A percentile compares a stretch with the other conserved stretches of the same genome.
Evolutionary conservation across 1,284 basidiomycete genomes (phyloP).

Genomic region (Trichosporon sp.): DNA sequence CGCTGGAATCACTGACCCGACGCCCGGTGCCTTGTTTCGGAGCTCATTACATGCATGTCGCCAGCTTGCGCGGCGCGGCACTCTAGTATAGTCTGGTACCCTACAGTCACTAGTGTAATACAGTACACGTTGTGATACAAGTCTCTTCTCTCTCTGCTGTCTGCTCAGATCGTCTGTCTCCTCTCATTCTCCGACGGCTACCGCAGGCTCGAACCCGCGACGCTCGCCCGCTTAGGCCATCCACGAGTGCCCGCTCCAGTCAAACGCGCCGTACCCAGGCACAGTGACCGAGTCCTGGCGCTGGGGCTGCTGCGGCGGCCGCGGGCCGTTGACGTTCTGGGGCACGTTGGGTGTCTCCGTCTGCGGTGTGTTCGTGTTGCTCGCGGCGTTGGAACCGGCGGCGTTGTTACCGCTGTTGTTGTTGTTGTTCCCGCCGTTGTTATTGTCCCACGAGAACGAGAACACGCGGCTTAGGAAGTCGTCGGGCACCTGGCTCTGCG

Average conservation of each 20-base stretch:
- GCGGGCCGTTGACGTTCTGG: background rate
- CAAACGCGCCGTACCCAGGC: constrained; percentile 23
- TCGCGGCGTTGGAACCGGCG: background rate
- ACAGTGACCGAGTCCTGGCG: constrained; percentile 19
- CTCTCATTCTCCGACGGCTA: too few relatives aligned
- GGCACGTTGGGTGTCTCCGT: constrained; percentile 7
- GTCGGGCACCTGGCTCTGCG: constrained; percentile 31
- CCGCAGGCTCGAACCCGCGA: too few relatives aligned
- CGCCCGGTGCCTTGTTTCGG: background rate
- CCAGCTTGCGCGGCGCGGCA: background rate
- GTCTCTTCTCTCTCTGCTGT: background rate
- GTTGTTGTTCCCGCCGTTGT: constrained; percentile 5
- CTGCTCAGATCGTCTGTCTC: too few relatives aligned
- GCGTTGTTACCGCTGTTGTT: background rate
- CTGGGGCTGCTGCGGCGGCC: constrained; percentile 7
- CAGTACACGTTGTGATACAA: background rate
- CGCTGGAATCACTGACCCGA: background rate
- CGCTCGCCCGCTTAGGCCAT: constrained; percentile 24
- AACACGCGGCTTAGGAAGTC: constrained; percentile 47
- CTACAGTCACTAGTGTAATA: background rate
- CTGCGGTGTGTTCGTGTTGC: constrained; percentile 6
- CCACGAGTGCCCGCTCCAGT: constrained; percentile 29
- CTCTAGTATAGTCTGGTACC: background rate
- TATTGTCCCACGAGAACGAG: constrained; percentile 43
- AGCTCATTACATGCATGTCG: background rate